Base-by-base conservation (phyloP, 2,329 filamentous ascomycete genomes). In the Fusarium neocosmosporiellum region DNA sequence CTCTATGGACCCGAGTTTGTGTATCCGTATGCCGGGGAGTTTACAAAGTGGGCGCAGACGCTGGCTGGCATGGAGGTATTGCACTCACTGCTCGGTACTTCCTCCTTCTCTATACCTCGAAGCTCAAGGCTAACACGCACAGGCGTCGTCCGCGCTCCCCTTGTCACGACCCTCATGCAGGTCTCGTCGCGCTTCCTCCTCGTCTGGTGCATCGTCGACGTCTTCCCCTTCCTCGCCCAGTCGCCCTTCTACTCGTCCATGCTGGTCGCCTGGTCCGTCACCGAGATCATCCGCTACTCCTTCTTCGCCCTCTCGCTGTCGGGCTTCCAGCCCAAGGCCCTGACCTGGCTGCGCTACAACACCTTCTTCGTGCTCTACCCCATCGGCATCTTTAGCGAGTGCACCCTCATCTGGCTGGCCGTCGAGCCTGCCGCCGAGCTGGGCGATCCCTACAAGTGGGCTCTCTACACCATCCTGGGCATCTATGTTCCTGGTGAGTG, bases 301-400 rank as follows among this genome's bases (percentile, higher is more conserved):
- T 99, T 94, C 87, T 98, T 98, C 81, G 93, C 93, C 37, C 87
- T 95, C 77, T 91, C 90, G 76, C 88, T 96, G 34, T 84, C 86
- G 71, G 87, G 89, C 31, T 80, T 83, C 67, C 89, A 93, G 33
- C 94, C 95, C 0, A 80, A 78, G 1, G 85, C 87, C 67, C 88
- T 98, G 80, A 90, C 90, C 39, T 97, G 94, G 93, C 85, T 97
- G 82, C 88, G 95, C 77, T 95, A 98, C 84, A 98, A 97, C 82
- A 95, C 94, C 9, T 99, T 99, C 84, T 94, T 94, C 78, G 85
- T 98, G 39, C 89, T 99, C 24, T 99, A 99, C 83, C 96, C 96
- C 1, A 81, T 98, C 67, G 96, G 96, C 46, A 98, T 98, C 79
- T 87, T 89, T 43, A 96, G 93, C 84, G 96, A 99, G 87, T 94